Percentiles rank a stretch among this genome's conserved stretches.
Evolutionary conservation across 2,329 filamentous ascomycete genomes (phyloP).

Genomic region (Rhytidhysteron rufulum): DNA sequence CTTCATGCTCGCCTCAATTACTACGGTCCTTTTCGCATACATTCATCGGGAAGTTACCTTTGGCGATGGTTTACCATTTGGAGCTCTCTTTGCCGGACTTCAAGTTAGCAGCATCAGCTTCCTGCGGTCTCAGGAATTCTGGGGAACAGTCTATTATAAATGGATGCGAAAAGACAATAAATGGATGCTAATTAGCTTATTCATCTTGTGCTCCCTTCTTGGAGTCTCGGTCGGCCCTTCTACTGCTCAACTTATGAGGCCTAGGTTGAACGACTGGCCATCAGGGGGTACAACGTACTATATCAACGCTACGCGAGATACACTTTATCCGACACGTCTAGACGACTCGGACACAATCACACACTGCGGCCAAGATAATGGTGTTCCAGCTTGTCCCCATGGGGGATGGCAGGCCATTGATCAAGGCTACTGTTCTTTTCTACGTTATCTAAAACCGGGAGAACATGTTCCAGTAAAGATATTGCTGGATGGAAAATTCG

Average conservation of each 20-base stretch:
- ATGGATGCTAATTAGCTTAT: slow-evolving; percentile 10
- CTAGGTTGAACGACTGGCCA: slow-evolving; percentile 1
- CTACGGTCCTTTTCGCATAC: slow-evolving; percentile 16
- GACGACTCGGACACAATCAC: background rate
- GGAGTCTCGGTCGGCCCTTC: slow-evolving; percentile 13
- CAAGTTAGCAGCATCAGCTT: slow-evolving; percentile 17
- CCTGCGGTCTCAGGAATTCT: slow-evolving; percentile 18
- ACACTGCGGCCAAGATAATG: slow-evolving; percentile 7
- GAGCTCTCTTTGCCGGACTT: slow-evolving; percentile 16
- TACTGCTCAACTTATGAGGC: slow-evolving; percentile 2
- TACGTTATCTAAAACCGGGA: background rate
- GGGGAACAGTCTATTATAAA: slow-evolving; percentile 10
- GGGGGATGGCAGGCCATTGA: slow-evolving; percentile 8
- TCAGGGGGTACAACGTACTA: slow-evolving; percentile 3
- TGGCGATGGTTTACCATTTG: slow-evolving; percentile 18
- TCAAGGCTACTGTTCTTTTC: slow-evolving; percentile 4
- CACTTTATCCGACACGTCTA: background rate
- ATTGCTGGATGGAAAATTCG: background rate
- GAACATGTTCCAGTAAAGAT: background rate
- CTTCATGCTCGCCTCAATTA: slow-evolving; percentile 19
- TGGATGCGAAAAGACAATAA: slow-evolving; percentile 9
- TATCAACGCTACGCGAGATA: background rate
- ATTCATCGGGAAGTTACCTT: slow-evolving; percentile 13
- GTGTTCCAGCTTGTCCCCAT: slow-evolving; percentile 8
- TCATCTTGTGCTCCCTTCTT: slow-evolving; percentile 11